Percentiles rank a stretch among this genome's conserved stretches.
These are phyloP conservation scores for Priceomyces carsonii DNA, from an alignment of 805 yeast species.

Conservation along the genomic window DNA sequence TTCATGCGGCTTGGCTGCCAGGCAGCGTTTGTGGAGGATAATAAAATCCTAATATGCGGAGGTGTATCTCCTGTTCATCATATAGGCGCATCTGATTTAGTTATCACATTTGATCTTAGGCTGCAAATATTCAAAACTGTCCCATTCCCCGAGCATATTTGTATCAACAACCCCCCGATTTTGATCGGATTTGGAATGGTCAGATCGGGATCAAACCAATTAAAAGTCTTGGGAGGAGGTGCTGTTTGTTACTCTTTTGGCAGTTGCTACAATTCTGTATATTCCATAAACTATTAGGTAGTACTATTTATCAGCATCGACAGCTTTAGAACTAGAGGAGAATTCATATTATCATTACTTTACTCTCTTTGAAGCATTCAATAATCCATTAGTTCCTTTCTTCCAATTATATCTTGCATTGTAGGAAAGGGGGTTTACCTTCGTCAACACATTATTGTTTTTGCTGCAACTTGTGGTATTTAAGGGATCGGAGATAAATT, in stretches of 20 bases:
- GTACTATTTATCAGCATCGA: neutral
- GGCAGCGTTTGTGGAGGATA: slow-evolving; percentile 24
- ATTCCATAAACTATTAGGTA: slow-evolving; percentile 8
- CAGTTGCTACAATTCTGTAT: slow-evolving; percentile 31
- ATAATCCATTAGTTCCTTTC: no score
- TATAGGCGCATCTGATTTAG: slow-evolving; percentile 31
- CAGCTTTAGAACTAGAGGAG: neutral
- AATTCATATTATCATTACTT: no score
- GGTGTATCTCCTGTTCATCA: slow-evolving; percentile 50
- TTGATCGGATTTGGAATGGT: slow-evolving; percentile 55
- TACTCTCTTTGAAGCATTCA: no score
- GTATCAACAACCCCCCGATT: slow-evolving; percentile 47
- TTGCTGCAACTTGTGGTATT: no score
- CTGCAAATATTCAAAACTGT: slow-evolving; percentile 19
- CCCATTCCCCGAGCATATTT: slow-evolving; percentile 29
- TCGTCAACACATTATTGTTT: no score
- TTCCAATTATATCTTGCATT: no score
- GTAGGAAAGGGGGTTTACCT: no score
- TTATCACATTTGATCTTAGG: slow-evolving; percentile 34
- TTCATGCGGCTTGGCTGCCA: slow-evolving; percentile 54
- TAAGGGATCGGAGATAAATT: no score
- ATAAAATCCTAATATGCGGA: slow-evolving; percentile 51
- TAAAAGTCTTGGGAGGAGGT: slow-evolving; percentile 50
- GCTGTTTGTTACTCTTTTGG: slow-evolving; percentile 86
- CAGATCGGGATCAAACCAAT: slow-evolving; percentile 28